Evolutionary conservation across 2,329 filamentous ascomycete species (phyloP).

Genomic region (Aspergillus versicolor): DNA sequence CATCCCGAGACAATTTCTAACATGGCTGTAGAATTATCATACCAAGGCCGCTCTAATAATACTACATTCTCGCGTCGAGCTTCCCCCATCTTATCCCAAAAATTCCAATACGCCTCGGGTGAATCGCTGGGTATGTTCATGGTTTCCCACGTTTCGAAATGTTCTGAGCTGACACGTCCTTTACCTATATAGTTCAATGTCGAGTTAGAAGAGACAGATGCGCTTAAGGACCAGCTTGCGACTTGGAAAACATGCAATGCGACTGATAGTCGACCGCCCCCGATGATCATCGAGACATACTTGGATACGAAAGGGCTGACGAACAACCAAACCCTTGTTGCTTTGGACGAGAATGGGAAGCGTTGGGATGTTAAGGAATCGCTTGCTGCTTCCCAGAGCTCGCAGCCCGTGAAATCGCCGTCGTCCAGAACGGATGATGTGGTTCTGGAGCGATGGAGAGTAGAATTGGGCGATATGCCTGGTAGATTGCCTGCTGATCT

Average conservation of each 20-base stretch:
- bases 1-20: conserved; percentile 19
- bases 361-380: conserved; percentile 89
- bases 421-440: conserved; percentile 65
- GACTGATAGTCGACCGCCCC: conserved; percentile 72
- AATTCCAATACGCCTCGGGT: conserved; percentile 62
- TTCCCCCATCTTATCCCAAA: conserved; percentile 58
- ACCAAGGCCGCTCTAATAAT: conserved; percentile 83
- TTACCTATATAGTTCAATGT: conserved; percentile 76
- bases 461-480: conserved; percentile 70
- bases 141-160: not conserved
- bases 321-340: conserved; percentile 80
- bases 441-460: conserved; percentile 84
- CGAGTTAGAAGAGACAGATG: conserved; percentile 87
- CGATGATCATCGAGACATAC: conserved; percentile 87
- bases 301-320: conserved; percentile 77
- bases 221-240: conserved; percentile 76
- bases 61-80: conserved; percentile 73
- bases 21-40: conserved; percentile 72
- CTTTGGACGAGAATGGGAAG: conserved; percentile 85
- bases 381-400: conserved; percentile 62
- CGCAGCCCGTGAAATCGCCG: conserved; percentile 39
- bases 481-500: conserved; percentile 57
- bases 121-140: conserved; percentile 77
- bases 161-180: not conserved
- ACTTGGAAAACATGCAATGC: conserved; percentile 80